These are phyloP conservation scores for Tritrichomonas foetus DNA, from an alignment of 208 protist genomes.

Conservation along the genomic window DNA sequence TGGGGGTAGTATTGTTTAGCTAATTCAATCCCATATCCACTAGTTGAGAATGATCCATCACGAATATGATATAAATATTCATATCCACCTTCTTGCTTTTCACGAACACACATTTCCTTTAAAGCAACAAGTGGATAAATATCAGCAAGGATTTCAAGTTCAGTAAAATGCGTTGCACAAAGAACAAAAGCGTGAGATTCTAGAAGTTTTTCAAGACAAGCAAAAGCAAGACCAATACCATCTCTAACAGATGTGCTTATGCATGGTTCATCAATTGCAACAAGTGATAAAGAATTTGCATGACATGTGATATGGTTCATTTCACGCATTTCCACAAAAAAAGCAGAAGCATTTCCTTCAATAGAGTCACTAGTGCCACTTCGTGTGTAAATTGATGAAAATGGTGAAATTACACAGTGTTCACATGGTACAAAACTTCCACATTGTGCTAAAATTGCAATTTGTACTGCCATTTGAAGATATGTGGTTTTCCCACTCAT, in stretches of 20 bases:
- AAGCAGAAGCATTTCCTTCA: background rate
- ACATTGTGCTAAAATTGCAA: background rate
- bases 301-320: background rate
- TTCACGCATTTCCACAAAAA: background rate
- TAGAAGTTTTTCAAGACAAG: background rate
- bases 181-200: background rate
- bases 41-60: background rate
- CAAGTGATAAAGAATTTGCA: background rate
- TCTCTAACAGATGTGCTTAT: background rate
- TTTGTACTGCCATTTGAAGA: background rate
- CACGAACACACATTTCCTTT: background rate
- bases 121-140: background rate
- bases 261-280: constrained; percentile 16
- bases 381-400: background rate
- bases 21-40: background rate
- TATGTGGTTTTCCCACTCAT: background rate
- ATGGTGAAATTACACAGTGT: background rate
- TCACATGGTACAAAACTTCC: constrained; percentile 20
- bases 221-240: background rate
- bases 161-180: background rate
- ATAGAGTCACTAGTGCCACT: background rate
- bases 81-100: background rate
- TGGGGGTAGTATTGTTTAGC: background rate
- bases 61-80: background rate
- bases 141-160: background rate